Percentiles rank a stretch among this genome's conserved stretches.
Evolutionary conservation across 179 eudicot species (phyloP).

Genomic region (Carnegiea gigantea): DNA sequence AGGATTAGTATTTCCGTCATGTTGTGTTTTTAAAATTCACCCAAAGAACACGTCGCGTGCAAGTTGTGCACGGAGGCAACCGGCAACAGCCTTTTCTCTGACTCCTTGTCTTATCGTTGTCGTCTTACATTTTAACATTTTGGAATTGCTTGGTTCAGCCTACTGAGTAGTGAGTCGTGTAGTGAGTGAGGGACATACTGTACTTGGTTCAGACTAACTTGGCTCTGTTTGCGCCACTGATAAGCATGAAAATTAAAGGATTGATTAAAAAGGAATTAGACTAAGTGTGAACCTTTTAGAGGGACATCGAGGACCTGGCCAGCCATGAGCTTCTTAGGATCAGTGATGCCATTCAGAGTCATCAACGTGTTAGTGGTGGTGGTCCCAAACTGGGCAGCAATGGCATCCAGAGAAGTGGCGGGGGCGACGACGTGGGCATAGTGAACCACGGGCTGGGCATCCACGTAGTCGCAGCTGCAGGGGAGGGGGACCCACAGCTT

Average conservation of each 20-base stretch:
- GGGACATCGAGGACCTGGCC: slow-evolving; percentile 65
- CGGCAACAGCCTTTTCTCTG: neutral
- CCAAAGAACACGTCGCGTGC: neutral
- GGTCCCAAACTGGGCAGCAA: slow-evolving; percentile 45
- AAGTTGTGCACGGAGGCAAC: neutral
- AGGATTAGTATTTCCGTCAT: neutral
- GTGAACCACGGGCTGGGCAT: slow-evolving; percentile 55
- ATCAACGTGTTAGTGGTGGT: slow-evolving; percentile 33
- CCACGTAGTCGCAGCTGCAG: slow-evolving; percentile 75
- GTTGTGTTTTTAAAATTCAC: neutral
- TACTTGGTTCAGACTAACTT: too few relatives aligned
- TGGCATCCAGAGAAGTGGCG: slow-evolving; percentile 41
- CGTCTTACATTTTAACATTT: neutral
- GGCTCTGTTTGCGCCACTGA: too few relatives aligned
- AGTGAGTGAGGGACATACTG: too few relatives aligned
- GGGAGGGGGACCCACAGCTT: slow-evolving; percentile 68
- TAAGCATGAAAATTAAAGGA: too few relatives aligned
- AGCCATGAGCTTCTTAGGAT: slow-evolving; percentile 37
- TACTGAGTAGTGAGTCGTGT: too few relatives aligned
- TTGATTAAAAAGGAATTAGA: neutral
- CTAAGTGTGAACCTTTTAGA: slow-evolving; percentile 36
- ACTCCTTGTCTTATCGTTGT: neutral
- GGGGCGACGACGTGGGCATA: slow-evolving; percentile 49
- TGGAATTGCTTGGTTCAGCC: too few relatives aligned
- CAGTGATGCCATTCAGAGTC: slow-evolving; percentile 41